Evolutionary conservation across 1,284 basidiomycete species (phyloP), one percentile per base, ranked within the genome.

Genomic region (Cryptococcus floricola): DNA sequence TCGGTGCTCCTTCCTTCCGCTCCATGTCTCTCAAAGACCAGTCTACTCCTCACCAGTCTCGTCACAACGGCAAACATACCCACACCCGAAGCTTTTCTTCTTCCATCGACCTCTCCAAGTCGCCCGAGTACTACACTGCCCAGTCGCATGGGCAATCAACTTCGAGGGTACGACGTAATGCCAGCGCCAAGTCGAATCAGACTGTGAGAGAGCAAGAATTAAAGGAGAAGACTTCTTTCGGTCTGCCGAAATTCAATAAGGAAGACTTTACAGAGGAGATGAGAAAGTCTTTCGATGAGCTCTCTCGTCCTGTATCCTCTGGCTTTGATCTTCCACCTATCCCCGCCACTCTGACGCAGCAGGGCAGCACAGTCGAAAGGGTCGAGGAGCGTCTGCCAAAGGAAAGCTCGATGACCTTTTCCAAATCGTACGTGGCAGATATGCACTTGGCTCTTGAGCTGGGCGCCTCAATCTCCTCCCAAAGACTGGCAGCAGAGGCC

Each of bases 251-350:
- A 31, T 34, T 60, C 7, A 48, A 49, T 9, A 47, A 60, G 16
- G 56, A 59, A 12, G 63, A 61, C 18, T 63, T 66, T 50, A 54
- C 53, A 25, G 57, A 53, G 3, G 67, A 69, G 37, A 42, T 70
- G 18, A 50, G 66, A 12, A 62, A 52, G 28, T 63, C 61, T 0
- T 57, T 68, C 23, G 62, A 64, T 25, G 64, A 64, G 8, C 48
- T 60, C 6, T 18, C 45, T 10, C 28, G 56, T 31, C 54, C 52
- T 27, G 14, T 50, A 48, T 23, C 23, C 8, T 34, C 42, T 25
- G 57, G 66, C 13, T 55, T 66, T 31, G 65, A 69, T 45, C 52
- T 67, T 2, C 67, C 67, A 4, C 64, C 65, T 5, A 59, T 69
- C 51, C 65, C 65, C 5, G 43, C 23, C 4, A 44, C 50, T 16